Percentiles rank a stretch among this genome's conserved stretches.
phyloP scores from a whole-genome alignment of 176 grass and related monocot genomes.

The Rhynchospora tenuis region DNA sequence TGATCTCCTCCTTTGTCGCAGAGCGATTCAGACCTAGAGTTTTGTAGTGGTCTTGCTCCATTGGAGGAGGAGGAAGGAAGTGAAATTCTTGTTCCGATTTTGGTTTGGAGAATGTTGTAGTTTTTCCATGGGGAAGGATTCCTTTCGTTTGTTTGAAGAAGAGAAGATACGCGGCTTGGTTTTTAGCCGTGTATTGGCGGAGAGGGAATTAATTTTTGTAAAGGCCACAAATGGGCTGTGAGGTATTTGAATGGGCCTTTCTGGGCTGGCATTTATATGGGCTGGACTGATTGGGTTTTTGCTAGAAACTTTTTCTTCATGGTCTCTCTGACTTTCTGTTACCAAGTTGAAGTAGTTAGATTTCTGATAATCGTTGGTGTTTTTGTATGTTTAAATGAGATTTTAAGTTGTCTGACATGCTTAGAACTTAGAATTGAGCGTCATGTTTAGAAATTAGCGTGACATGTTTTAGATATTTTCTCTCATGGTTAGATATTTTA shows the following conservation, averaged over 20 bases:
- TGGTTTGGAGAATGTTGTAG: background rate
- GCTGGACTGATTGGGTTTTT: background rate
- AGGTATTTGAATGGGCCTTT: background rate
- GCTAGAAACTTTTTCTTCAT: background rate
- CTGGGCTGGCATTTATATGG: background rate
- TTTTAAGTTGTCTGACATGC: background rate
- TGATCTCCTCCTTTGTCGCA: slow-evolving; percentile 15
- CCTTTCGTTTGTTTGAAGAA: background rate
- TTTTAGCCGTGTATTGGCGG: background rate
- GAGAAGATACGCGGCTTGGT: background rate
- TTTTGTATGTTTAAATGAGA: background rate
- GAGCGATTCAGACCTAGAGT: background rate
- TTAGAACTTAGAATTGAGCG: too few relatives aligned
- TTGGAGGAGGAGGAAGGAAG: background rate
- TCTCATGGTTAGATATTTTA: too few relatives aligned
- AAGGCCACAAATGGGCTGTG: background rate
- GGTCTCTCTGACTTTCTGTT: background rate
- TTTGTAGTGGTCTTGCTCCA: slow-evolving; percentile 24
- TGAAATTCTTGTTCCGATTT: background rate
- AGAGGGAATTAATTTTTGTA: background rate
- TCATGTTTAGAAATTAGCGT: background rate
- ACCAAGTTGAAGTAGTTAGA: background rate
- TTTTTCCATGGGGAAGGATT: background rate
- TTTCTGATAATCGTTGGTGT: too few relatives aligned
- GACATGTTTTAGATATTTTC: background rate